Evolutionary conservation across 2,329 filamentous ascomycete species (phyloP), one percentile per base, ranked within the genome.

Genomic region (Tetracladium maxilliforme): DNA sequence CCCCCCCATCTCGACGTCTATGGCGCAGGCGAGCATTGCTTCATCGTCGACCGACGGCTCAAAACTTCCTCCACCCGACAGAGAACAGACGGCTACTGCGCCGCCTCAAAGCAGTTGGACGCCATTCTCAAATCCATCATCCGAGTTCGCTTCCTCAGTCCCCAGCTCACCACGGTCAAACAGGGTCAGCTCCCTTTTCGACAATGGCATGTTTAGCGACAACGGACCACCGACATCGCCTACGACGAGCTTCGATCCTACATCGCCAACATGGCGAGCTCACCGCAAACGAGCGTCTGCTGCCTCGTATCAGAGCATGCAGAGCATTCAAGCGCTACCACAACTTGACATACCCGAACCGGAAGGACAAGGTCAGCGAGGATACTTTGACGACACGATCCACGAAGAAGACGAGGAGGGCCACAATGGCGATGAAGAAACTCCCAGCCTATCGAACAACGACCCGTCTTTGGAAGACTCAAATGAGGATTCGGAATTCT

Each of bases 131-230:
- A 61, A 62, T 22, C 55, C 61, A 23, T 65, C 67, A 15, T 70
- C 70, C 1, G 73, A 79, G 7, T 70, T 77, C 30, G 62, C 69
- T 2, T 82, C 78, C 3, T 92, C 86, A 0, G 63, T 77, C 3
- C 76, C 84, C 3, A 84, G 75, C 38, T 94, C 87, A 4, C 86
- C 90, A 0, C 66, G 64, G 22, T 90, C 83, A 2, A 71, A 70
- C 16, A 71, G 72, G 33, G 70, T 76, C 11, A 67, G 67, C 25
- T 82, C 67, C 9, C 72, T 80, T 0, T 58, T 93, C 23, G 94
- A 93, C 40, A 87, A 94, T 45, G 65, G 70, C 16, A 54, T 66
- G 8, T 69, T 77, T 35, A 64, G 61, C 33, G 64, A 61, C 28
- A 58, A 54, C 22, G 56, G 47, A 6, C 64, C 74, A 23, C 81